Conservation (phyloP, 768 basidiomycete genomes). For the Cystofilobasidium capitatum region DNA sequence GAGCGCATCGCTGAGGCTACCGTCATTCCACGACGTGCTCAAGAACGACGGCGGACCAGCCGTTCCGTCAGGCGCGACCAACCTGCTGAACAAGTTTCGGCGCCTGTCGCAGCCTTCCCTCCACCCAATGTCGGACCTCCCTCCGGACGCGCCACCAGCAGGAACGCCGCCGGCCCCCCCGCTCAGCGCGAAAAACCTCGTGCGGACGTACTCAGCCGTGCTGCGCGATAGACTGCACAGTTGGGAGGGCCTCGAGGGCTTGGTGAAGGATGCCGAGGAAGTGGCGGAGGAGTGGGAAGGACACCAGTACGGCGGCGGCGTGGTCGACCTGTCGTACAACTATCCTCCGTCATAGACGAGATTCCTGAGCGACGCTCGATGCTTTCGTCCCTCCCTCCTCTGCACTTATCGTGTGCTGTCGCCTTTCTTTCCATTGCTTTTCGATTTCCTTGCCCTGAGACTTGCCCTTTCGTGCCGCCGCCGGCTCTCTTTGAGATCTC, state of each 20-base stretch:
- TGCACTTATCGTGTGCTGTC: too few relatives aligned
- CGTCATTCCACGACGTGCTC: conserved; percentile 3
- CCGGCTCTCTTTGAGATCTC: too few relatives aligned
- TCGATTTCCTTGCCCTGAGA: too few relatives aligned
- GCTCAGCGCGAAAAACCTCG: background rate
- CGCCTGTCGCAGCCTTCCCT: background rate
- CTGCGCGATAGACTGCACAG: background rate
- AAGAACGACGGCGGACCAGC: background rate
- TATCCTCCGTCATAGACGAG: too few relatives aligned
- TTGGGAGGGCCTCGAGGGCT: background rate
- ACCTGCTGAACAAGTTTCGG: background rate
- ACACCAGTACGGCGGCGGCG: background rate
- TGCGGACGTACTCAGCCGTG: background rate
- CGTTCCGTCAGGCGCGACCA: background rate
- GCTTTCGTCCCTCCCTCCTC: too few relatives aligned
- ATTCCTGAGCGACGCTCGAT: too few relatives aligned
- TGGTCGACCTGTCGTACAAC: background rate
- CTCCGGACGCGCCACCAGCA: background rate
- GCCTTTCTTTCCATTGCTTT: too few relatives aligned
- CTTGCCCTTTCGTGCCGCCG: too few relatives aligned
- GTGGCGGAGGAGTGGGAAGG: conserved; percentile 2
- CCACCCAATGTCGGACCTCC: background rate
- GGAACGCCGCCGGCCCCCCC: background rate
- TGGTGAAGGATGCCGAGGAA: conserved; percentile 1
- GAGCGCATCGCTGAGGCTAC: background rate